These are phyloP conservation scores for Pythium apleroticum DNA, from an alignment of 352 stramenopile species.

Conservation along the genomic window DNA sequence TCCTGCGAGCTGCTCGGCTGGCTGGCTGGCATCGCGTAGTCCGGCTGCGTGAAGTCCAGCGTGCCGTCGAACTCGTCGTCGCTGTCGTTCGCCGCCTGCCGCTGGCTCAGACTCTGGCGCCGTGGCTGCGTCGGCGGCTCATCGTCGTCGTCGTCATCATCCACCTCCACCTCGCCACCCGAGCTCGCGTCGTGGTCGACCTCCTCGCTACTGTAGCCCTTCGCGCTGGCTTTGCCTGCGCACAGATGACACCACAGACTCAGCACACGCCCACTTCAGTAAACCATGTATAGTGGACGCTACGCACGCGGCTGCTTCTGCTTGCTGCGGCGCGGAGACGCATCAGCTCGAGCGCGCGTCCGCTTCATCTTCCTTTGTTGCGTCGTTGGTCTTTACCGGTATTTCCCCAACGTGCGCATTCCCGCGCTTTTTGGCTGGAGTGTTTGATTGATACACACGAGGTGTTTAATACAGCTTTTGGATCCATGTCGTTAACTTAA, in stretches of 20 bases:
- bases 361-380: slow-evolving; percentile 16
- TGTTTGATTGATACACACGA: not conserved
- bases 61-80: slow-evolving; percentile 40
- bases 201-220: slow-evolving; percentile 16
- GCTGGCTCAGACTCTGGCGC: slow-evolving; percentile 4
- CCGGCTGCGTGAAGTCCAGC: slow-evolving; percentile 80
- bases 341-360: slow-evolving; percentile 13
- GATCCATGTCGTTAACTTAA: slow-evolving; percentile 22
- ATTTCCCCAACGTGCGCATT: not conserved
- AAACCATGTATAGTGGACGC: not conserved
- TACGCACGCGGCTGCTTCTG: slow-evolving; percentile 23
- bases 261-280: not conserved
- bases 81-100: slow-evolving; percentile 6
- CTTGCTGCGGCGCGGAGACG: slow-evolving; percentile 16
- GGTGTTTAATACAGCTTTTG: slow-evolving; percentile 17
- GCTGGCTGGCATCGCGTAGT: slow-evolving; percentile 45
- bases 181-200: slow-evolving; percentile 4
- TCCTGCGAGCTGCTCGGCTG: slow-evolving; percentile 40
- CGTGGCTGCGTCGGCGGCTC: slow-evolving; percentile 6
- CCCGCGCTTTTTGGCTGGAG: slow-evolving; percentile 23
- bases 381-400: too few species aligned
- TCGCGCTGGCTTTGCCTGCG: slow-evolving; percentile 14
- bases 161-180: not conserved
- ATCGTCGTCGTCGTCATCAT: slow-evolving; percentile 11
- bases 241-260: not conserved